A percentile compares a stretch with the other conserved stretches of the same genome.
phyloP scores from a whole-genome alignment of 2,329 filamentous ascomycete species.

The Neobulgaria alba region DNA sequence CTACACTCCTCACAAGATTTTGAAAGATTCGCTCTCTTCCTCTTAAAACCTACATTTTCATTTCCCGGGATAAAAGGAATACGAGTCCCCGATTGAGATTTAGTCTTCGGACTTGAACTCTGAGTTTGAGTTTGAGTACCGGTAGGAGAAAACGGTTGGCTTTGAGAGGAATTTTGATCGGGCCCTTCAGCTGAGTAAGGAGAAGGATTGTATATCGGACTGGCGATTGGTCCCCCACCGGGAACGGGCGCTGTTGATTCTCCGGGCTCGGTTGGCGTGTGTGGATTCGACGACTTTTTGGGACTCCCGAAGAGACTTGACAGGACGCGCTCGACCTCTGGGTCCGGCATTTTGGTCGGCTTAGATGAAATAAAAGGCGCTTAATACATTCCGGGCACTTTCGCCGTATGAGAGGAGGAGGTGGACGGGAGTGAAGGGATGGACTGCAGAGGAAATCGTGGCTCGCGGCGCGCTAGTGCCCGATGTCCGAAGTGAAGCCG shows the following conservation, averaged over 20 bases:
- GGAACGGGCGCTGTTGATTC: not conserved
- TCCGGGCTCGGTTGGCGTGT: too few relatives aligned
- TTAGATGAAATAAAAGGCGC: too few relatives aligned
- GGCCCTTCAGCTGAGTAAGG: not conserved
- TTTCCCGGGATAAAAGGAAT: conserved; percentile 45
- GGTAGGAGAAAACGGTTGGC: not conserved
- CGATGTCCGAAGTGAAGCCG: too few relatives aligned
- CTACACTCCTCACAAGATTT: conserved; percentile 50
- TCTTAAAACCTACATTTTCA: too few relatives aligned
- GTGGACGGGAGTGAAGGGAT: too few relatives aligned
- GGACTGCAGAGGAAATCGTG: too few relatives aligned
- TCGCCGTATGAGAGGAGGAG: too few relatives aligned
- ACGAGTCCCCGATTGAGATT: conserved; percentile 18
- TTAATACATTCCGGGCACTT: too few relatives aligned
- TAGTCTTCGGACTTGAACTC: not conserved
- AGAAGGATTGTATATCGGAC: not conserved
- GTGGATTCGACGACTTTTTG: too few relatives aligned
- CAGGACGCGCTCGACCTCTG: conserved; percentile 9
- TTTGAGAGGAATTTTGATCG: not conserved
- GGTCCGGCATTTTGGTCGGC: conserved; percentile 9
- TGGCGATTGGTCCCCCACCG: not conserved
- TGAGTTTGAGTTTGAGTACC: not conserved
- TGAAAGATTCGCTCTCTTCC: too few relatives aligned
- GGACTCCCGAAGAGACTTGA: conserved; percentile 5
- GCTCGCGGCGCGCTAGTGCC: too few relatives aligned